Base-by-base conservation (phyloP, 2,329 filamentous ascomycete species). In the Knoxdaviesia proteae region DNA sequence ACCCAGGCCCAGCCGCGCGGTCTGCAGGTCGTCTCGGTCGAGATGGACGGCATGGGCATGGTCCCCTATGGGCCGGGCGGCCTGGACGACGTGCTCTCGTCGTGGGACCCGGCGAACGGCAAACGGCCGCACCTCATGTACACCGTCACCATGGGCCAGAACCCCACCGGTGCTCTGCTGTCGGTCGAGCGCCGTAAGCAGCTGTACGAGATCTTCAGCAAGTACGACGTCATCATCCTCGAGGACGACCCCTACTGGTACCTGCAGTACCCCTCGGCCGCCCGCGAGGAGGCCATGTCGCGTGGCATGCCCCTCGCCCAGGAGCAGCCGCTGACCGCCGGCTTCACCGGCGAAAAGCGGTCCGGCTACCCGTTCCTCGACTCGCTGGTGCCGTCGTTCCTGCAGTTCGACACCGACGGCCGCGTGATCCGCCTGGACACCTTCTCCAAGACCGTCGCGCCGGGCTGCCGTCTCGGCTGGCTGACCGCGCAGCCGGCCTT, bases 201-300 rank as follows among this genome's bases (percentile, higher is more conserved):
- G 42, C 69, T 94, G 32, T 94, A 94, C 55, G 72, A 69, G 11
- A 56, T 94, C 9, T 90, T 82, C 60, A 76, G 76, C 56, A 72
- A 79, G 55, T 93, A 84, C 61, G 86, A 94, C 57, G 71, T 94
- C 48, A 72, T 94, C 52, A 94, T 94, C 49, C 63, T 92, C 47
- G 88, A 96, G 58, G 88, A 96, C 52, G 87, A 94, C 48, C 88
- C 88, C 5, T 94, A 94, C 63, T 94, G 84, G 83, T 88, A 90
- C 57, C 67, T 96, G 6, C 88, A 94, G 56, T 94, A 74, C 58
- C 84, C 84, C 0, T 81, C 81, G 1, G 77, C 81, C 0, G 70
- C 63, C 42, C 39, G 54, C 31, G 58, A 60, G 40, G 63, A 73
- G 54, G 63, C 71, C 50, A 63, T 67, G 52, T 64, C 67, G 11